phyloP scores from a whole-genome alignment of 306 rosid species.

The Prosopis cineraria region DNA sequence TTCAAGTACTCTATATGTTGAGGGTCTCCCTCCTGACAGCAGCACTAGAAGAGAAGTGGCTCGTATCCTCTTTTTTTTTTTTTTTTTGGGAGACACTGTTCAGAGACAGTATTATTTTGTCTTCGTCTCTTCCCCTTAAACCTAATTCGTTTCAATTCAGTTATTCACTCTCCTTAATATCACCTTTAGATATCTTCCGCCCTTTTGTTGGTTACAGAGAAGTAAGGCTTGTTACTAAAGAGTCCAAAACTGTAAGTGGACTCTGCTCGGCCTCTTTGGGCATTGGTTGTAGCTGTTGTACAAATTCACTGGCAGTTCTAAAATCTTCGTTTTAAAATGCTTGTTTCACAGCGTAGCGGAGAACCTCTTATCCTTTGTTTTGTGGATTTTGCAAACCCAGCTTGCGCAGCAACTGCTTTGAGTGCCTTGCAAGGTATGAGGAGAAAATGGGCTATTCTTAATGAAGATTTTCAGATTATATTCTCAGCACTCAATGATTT shows the following conservation, averaged over 20 bases:
- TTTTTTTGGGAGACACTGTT: too few species aligned
- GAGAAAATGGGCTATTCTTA: constrained; percentile 1
- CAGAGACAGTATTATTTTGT: background rate
- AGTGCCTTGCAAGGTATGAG: constrained; percentile 87
- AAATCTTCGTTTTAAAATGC: constrained; percentile 28
- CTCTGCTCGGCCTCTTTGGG: constrained; percentile 17
- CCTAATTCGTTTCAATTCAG: background rate
- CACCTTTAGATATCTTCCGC: constrained; percentile 74
- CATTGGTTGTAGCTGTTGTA: background rate
- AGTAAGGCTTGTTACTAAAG: constrained; percentile 89
- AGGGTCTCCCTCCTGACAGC: constrained; percentile 91
- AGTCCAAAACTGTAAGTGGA: constrained; percentile 76
- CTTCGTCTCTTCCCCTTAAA: constrained; percentile 20
- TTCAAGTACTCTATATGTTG: constrained; percentile 84
- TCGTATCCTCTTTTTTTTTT: constrained; percentile 90
- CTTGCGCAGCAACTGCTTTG: constrained; percentile 92
- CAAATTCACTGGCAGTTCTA: constrained; percentile 27
- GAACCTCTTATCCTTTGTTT: constrained; percentile 91
- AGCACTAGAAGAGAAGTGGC: constrained; percentile 87
- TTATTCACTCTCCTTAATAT: constrained; percentile 43
- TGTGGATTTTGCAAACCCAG: constrained; percentile 84
- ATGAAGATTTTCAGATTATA: background rate
- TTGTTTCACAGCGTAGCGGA: constrained; percentile 80
- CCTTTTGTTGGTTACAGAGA: constrained; percentile 96
- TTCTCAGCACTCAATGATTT: background rate